Evolutionary conservation across 1,284 basidiomycete genomes (phyloP), one percentile per base, ranked within the genome.

Genomic region (Naganishia sp.): DNA sequence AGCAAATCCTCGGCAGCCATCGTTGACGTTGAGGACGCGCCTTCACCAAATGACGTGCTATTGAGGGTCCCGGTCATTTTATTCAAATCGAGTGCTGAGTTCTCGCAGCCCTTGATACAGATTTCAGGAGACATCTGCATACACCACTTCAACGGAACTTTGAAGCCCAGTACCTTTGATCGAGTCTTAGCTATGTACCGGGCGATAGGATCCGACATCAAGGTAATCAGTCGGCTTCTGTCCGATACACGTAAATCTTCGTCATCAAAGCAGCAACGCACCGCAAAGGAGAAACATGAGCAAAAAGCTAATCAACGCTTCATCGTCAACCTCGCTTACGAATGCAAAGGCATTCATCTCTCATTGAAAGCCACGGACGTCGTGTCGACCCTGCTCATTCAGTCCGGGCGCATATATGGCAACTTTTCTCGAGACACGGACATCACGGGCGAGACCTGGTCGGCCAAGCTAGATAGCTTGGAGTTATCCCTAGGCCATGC

Each of bases 101-200:
- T 46, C 18, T 64, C 45, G 11, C 55, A 28, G 23, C 39, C 39
- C 16, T 53, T 53, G 7, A 44, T 66, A 7, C 45, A 69, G 28
- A 43, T 79, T 2, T 68, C 68, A 7, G 74, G 73, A 9, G 68
- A 71, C 13, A 53, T 79, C 49, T 69, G 72, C 21, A 56, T 80
- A 1, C 78, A 78, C 9, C 73, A 75, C 49, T 79, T 80, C 50
- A 74, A 72, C 1, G 78, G 78, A 15, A 71, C 76, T 1, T 68
- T 79, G 65, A 77, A 78, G 55, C 79, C 79, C 0, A 74, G 73
- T 4, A 71, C 77, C 0, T 72, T 80, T 1, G 78, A 80, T 61
- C 70, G 76, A 23, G 70, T 79, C 5, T 66, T 80, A 13, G 75
- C 74, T 0, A 67, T 79, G 9, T 76, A 78, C 61, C 75, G 77